Conservation (phyloP, 1,284 basidiomycete genomes). For the Ceratobasidium theobromae region DNA sequence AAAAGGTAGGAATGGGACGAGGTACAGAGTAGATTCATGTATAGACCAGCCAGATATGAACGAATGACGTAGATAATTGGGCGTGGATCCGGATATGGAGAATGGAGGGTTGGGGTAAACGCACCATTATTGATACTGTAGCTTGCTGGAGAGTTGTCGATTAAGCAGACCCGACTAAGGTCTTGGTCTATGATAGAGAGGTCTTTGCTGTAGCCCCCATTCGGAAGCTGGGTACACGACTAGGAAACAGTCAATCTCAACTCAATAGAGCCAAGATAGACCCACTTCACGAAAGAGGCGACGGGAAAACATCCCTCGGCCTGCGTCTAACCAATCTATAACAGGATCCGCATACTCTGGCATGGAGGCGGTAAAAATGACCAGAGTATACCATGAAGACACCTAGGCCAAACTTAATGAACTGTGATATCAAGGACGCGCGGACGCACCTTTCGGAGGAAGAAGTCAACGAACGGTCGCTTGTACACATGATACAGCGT, state of each 20-base stretch:
- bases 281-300: constrained; percentile 90
- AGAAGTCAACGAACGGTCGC: constrained; percentile 94
- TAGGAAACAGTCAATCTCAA: constrained; percentile 42
- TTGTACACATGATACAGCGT: constrained; percentile 99
- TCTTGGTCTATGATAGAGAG: constrained; percentile 85
- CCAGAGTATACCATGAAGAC: constrained; percentile 97
- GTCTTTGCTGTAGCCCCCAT: constrained; percentile 95
- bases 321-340: constrained; percentile 98
- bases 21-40: not conserved
- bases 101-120: constrained; percentile 40
- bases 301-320: constrained; percentile 83
- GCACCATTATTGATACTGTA: constrained; percentile 91
- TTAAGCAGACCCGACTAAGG: constrained; percentile 85
- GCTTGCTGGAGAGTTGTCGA: constrained; percentile 95
- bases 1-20: no score
- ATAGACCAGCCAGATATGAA: not conserved
- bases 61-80: not conserved
- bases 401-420: constrained; percentile 58
- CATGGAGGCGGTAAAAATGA: constrained; percentile 98
- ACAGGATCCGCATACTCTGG: constrained; percentile 99
- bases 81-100: not conserved
- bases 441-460: constrained; percentile 76
- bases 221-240: constrained; percentile 89
- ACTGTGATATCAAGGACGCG: constrained; percentile 9
- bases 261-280: constrained; percentile 11